phyloP scores from a whole-genome alignment of 805 yeast genomes.

The Starmera pachycereana region DNA sequence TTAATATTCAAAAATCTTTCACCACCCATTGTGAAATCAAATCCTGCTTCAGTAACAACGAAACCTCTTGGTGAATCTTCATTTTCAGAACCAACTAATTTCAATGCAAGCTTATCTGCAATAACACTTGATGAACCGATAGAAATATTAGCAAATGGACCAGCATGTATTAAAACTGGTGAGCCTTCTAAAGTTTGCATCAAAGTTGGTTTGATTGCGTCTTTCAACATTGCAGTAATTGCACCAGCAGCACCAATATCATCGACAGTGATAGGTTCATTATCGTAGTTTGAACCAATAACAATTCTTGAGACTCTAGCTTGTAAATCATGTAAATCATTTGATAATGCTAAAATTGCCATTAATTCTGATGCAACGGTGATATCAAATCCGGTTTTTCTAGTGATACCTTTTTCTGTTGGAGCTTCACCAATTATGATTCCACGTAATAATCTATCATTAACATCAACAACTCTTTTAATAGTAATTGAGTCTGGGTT shows the following conservation, averaged over 20 bases:
- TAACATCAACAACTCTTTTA: conserved; percentile 80
- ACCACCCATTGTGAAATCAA: conserved; percentile 89
- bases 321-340: conserved; percentile 62
- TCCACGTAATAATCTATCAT: conserved; percentile 71
- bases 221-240: conserved; percentile 69
- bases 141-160: conserved; percentile 82
- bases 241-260: conserved; percentile 86
- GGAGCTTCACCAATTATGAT: conserved; percentile 75
- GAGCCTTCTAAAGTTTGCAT: conserved; percentile 88
- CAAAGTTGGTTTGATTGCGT: conserved; percentile 74
- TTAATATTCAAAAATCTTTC: conserved; percentile 78
- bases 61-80: conserved; percentile 51
- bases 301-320: conserved; percentile 68
- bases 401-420: conserved; percentile 64
- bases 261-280: conserved; percentile 72
- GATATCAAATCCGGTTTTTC: conserved; percentile 74
- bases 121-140: conserved; percentile 79
- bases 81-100: conserved; percentile 58
- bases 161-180: conserved; percentile 81
- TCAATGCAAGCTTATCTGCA: conserved; percentile 76
- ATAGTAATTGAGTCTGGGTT: conserved; percentile 74
- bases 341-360: conserved; percentile 75
- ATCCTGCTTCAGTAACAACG: conserved; percentile 83
- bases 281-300: conserved; percentile 55
- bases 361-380: conserved; percentile 80